These are phyloP conservation scores for Ophiocordyceps robertsii DNA, from an alignment of 2,329 filamentous ascomycete genomes.

Conservation along the genomic window DNA sequence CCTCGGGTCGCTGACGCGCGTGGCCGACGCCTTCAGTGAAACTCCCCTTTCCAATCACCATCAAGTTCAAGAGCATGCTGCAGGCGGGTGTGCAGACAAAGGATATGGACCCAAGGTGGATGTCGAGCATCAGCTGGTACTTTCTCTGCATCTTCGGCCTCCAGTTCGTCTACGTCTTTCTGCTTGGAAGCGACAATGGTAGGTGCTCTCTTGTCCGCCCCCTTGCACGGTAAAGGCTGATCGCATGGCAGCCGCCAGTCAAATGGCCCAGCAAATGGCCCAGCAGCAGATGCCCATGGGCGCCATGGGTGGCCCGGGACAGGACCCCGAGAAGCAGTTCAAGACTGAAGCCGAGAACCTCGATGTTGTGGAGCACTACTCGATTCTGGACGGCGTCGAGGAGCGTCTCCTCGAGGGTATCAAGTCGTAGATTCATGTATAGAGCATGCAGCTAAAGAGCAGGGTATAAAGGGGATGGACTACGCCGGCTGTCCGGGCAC, in stretches of 20 bases:
- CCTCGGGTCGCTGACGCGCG: constrained; percentile 7
- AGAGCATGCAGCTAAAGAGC: not conserved
- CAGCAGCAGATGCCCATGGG: constrained; percentile 36
- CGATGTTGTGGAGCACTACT: constrained; percentile 88
- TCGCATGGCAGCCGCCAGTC: constrained; percentile 56
- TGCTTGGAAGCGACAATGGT: constrained; percentile 94
- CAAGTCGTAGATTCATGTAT: constrained; percentile 20
- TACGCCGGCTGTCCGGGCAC: not conserved
- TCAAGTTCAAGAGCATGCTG: constrained; percentile 99
- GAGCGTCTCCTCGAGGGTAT: constrained; percentile 57
- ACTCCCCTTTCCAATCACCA: constrained; percentile 90
- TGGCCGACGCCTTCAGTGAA: constrained; percentile 49
- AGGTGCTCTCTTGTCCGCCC: constrained; percentile 20
- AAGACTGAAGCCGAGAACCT: constrained; percentile 86
- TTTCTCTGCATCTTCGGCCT: constrained; percentile 94
- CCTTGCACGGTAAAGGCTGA: constrained; percentile 4
- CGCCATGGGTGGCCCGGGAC: constrained; percentile 72
- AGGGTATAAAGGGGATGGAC: not conserved
- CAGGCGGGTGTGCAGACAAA: constrained; percentile 92
- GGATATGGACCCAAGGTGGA: constrained; percentile 96
- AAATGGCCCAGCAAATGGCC: constrained; percentile 84
- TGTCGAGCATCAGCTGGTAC: constrained; percentile 97
- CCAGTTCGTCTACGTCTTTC: constrained; percentile 93
- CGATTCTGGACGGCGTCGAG: constrained; percentile 79
- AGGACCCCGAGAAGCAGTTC: constrained; percentile 94